These are phyloP conservation scores for Neopestalotiopsis sp. DNA, from an alignment of 2,329 filamentous ascomycete genomes.

Conservation along the genomic window DNA sequence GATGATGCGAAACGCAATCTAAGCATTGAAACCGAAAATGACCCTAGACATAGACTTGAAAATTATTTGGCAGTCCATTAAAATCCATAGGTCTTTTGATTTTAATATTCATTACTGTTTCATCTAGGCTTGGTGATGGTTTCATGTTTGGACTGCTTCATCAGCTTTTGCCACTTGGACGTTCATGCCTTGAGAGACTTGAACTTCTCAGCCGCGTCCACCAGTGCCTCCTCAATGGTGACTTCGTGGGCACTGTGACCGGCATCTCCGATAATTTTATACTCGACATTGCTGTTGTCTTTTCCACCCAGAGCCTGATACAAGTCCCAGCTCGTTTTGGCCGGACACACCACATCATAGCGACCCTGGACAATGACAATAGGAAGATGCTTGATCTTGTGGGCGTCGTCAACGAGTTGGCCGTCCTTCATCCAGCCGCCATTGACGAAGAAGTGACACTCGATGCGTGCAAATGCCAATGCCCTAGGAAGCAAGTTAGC, in stretches of 20 bases:
- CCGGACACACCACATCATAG: slow-evolving; percentile 51
- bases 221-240: slow-evolving; percentile 30
- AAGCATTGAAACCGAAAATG: too few species aligned
- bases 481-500: slow-evolving; percentile 23
- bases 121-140: too few species aligned
- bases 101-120: too few species aligned
- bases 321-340: slow-evolving; percentile 47
- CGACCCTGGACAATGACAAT: slow-evolving; percentile 48
- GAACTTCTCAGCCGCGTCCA: slow-evolving; percentile 35
- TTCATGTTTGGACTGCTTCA: neutral
- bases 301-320: slow-evolving; percentile 42
- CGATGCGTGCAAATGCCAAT: slow-evolving; percentile 45
- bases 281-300: slow-evolving; percentile 31
- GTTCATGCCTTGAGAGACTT: slow-evolving; percentile 27
- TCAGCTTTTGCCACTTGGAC: too few species aligned
- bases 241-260: slow-evolving; percentile 36
- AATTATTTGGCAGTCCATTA: too few species aligned
- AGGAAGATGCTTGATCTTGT: slow-evolving; percentile 35
- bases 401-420: slow-evolving; percentile 38
- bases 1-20: too few species aligned
- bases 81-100: too few species aligned
- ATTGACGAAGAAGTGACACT: slow-evolving; percentile 49
- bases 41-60: too few species aligned
- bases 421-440: slow-evolving; percentile 46
- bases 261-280: slow-evolving; percentile 30